Evolutionary conservation across 306 rosid species (phyloP).

Genomic region (Purshia tridentata): DNA sequence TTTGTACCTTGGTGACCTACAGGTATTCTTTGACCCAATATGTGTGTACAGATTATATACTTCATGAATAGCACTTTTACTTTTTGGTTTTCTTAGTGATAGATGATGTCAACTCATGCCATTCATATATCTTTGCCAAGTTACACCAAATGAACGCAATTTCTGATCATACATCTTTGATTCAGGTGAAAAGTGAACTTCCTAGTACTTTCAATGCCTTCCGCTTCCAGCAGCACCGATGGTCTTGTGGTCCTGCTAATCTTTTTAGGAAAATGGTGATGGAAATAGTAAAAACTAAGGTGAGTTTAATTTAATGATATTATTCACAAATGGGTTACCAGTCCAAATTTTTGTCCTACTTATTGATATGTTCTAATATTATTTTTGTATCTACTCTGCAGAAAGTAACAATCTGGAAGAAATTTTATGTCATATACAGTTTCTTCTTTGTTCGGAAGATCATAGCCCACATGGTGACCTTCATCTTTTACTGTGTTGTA

Average conservation of each 20-base stretch:
- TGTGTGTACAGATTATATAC: not conserved
- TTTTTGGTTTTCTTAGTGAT: not conserved
- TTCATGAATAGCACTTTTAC: not conserved
- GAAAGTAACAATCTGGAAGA: slow-evolving; percentile 93
- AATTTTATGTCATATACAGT: slow-evolving; percentile 89
- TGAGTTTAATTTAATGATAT: slow-evolving; percentile 8
- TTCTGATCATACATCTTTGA: not conserved
- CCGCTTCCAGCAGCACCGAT: slow-evolving; percentile 95
- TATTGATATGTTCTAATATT: slow-evolving; percentile 8
- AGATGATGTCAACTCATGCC: not conserved
- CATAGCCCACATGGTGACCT: slow-evolving; percentile 94
- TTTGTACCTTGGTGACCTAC: slow-evolving; percentile 92
- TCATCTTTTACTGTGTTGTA: slow-evolving; percentile 88
- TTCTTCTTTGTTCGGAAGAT: slow-evolving; percentile 95
- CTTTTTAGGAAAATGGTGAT: slow-evolving; percentile 94
- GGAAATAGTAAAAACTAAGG: slow-evolving; percentile 90
- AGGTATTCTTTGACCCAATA: slow-evolving; percentile 42
- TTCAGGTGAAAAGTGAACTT: slow-evolving; percentile 93
- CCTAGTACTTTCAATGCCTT: slow-evolving; percentile 98
- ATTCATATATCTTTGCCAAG: not conserved
- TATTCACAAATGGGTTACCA: not conserved
- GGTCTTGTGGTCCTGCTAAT: slow-evolving; percentile 99
- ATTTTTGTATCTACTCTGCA: slow-evolving; percentile 32
- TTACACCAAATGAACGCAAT: not conserved
- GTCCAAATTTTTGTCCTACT: not conserved